Evolutionary conservation across 306 rosid species (phyloP).

Genomic region (Trichosanthes truncata): DNA sequence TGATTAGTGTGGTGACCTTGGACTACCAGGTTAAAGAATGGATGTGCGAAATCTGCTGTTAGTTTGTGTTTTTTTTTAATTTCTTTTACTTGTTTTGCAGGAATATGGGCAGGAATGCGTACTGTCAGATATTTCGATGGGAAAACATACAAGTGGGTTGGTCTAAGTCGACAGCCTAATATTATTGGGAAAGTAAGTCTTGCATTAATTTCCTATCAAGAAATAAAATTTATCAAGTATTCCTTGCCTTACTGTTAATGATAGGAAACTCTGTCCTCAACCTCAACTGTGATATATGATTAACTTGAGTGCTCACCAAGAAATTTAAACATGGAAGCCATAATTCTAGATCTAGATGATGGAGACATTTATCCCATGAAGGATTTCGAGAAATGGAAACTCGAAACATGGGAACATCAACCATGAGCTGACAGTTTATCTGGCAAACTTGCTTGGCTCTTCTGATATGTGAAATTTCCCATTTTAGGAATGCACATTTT

Average conservation of each 20-base stretch:
- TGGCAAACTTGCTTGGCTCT: neutral
- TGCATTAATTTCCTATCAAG: conserved; percentile 2
- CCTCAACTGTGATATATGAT: neutral
- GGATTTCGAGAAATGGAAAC: neutral
- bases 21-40: neutral
- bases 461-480: neutral
- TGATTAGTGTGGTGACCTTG: neutral
- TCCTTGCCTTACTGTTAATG: neutral
- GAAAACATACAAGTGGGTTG: conserved; percentile 98
- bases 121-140: conserved; percentile 95
- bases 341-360: neutral
- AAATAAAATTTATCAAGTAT: neutral
- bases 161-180: conserved; percentile 92
- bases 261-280: neutral
- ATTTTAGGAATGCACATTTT: neutral
- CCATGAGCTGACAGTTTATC: neutral
- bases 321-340: neutral
- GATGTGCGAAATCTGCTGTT: neutral
- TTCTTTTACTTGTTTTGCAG: conserved; percentile 27
- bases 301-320: neutral
- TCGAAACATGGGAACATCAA: neutral
- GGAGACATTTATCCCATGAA: neutral
- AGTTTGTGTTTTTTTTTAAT: neutral
- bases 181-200: conserved; percentile 75
- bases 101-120: conserved; percentile 99